These are phyloP conservation scores for Rhodamnia argentea DNA, from an alignment of 345 rosid genomes.

Conservation along the genomic window DNA sequence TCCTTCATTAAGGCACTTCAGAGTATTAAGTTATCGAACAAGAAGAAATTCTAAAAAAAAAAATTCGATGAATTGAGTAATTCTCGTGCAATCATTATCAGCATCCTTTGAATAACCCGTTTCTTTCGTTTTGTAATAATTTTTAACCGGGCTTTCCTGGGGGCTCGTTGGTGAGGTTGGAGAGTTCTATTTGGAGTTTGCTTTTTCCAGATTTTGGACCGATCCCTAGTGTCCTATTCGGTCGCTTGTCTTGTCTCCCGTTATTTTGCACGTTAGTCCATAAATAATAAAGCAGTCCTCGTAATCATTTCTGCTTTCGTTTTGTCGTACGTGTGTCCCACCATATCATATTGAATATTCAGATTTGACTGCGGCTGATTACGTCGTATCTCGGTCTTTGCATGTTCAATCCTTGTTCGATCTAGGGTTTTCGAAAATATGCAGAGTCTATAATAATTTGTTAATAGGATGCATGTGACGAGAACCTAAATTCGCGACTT, in stretches of 20 bases:
- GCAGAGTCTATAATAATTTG: too few relatives aligned
- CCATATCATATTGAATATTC: neutral
- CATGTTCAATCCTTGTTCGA: neutral
- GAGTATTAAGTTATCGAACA: neutral
- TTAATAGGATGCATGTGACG: too few relatives aligned
- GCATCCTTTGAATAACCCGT: neutral
- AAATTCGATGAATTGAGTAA: neutral
- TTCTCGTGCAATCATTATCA: neutral
- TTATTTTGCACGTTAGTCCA: neutral
- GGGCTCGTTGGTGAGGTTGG: neutral
- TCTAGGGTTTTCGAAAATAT: neutral
- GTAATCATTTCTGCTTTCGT: neutral
- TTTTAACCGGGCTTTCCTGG: neutral
- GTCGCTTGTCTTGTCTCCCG: neutral
- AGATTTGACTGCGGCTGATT: neutral
- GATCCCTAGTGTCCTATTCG: neutral
- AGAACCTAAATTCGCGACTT: too few relatives aligned
- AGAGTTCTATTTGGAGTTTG: too few relatives aligned
- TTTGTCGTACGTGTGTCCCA: neutral
- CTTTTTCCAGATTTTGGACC: neutral
- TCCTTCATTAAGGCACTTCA: neutral
- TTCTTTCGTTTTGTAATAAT: neutral
- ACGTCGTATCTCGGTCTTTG: neutral
- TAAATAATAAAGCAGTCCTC: neutral
- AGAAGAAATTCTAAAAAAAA: neutral